phyloP scores from a whole-genome alignment of 345 rosid species.

The Geranium brycei region DNA sequence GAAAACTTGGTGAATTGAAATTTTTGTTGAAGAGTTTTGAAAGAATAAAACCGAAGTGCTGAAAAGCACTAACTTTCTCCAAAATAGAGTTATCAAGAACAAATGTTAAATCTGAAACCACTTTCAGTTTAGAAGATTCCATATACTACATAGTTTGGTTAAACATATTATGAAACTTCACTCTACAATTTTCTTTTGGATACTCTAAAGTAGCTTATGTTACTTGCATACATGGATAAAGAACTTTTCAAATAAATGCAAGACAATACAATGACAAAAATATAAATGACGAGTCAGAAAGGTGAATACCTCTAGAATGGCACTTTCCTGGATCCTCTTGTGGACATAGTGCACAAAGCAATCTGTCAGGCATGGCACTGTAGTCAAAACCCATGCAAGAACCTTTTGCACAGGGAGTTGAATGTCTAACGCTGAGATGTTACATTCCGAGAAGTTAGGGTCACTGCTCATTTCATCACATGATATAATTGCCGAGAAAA shows the following conservation, averaged over 20 bases:
- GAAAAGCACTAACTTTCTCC: not conserved
- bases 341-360: conserved; percentile 45
- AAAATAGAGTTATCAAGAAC: no score
- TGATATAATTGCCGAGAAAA: conserved; percentile 47
- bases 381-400: conserved; percentile 51
- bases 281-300: no score
- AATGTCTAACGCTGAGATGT: conserved; percentile 29
- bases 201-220: not conserved
- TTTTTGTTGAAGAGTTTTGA: not conserved
- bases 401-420: conserved; percentile 55
- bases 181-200: not conserved
- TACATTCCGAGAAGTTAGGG: conserved; percentile 50
- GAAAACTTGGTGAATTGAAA: not conserved
- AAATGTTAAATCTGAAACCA: no score
- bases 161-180: not conserved
- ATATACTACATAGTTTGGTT: no score
- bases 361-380: conserved; percentile 46
- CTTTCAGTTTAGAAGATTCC: no score
- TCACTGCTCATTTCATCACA: conserved; percentile 40
- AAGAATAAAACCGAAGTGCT: not conserved
- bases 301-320: conserved; percentile 27
- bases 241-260: not conserved
- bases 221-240: no score
- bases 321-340: conserved; percentile 32
- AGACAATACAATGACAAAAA: not conserved